A percentile compares a stretch with the other conserved stretches of the same genome.
Evolutionary conservation across 2,329 filamentous ascomycete species (phyloP).

Genomic region (Cercospora sp.): DNA sequence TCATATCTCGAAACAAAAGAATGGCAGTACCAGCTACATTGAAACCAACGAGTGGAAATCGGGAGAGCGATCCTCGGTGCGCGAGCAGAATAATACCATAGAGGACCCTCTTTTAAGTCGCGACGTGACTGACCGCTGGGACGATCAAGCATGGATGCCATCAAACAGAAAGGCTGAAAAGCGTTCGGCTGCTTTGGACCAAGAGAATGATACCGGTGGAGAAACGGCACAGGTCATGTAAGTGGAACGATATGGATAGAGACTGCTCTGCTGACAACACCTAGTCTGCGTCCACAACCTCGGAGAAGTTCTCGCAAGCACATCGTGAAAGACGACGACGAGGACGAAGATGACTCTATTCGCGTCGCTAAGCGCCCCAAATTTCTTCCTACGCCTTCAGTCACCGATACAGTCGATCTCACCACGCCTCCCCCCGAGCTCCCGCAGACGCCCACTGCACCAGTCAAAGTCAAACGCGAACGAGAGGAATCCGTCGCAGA

Average conservation of each 20-base stretch:
- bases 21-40: neutral
- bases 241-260: neutral
- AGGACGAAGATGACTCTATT: neutral
- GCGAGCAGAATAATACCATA: neutral
- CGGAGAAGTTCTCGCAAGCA: conserved; percentile 6
- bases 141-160: neutral
- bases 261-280: neutral
- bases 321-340: neutral
- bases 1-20: neutral
- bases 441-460: neutral
- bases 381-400: neutral
- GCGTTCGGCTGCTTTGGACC: neutral
- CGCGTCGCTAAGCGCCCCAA: neutral
- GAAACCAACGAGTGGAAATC: neutral
- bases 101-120: neutral
- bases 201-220: neutral
- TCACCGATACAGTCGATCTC: neutral
- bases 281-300: neutral
- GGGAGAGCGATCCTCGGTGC: neutral
- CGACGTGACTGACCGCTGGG: neutral
- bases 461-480: neutral
- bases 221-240: neutral
- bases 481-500: neutral
- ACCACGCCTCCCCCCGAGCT: neutral
- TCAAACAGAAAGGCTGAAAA: neutral